Evolutionary conservation across 371 early-diverging fungal species (phyloP), one percentile per base, ranked within the genome.

Genomic region (Mucor indicus): DNA sequence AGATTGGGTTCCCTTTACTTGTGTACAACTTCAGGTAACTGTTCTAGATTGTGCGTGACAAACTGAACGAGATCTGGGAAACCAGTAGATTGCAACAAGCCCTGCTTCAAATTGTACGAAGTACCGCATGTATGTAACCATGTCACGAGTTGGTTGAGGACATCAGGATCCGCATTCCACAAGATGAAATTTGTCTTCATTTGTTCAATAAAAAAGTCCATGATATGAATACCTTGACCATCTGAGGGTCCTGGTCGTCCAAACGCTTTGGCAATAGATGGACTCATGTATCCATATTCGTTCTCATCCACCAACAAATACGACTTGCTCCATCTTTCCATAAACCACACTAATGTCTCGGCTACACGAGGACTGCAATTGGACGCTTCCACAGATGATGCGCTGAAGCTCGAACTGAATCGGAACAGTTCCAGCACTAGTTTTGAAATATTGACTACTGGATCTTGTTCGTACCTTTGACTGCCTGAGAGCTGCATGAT

Each of bases 131-230:
- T 62, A 49, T 81, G 72, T 21, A 89, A 48, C 58, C 85, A 55
- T 16, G 64, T 57, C 23, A 86, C 75, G 23, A 86, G 78, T 48
- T 21, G 55, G 72, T 72, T 37, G 32, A 87, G 55, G 2, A 88
- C 86, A 57, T 85, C 84, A n/a, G 75, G 72, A 44, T 90, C 85
- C 1, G 85, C 82, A 40, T 78, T 79, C 91, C 91, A 90, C 30
- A 85, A 53, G 3, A 75, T 62, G 61, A 86, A 83, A 46, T 83
- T 85, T 33, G 62, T 68, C 23, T 79, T 71, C 39, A 86, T 69
- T 45, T 79, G 79, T 11, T 72, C 64, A 31, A 88, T 60, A 36
- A 86, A 61, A 44, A 84, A 86, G 35, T 84, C 83, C 10, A 87
- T 64, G 13, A 85, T 65, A 0, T 64, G 55, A 4, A 52, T 24